Conservation (phyloP, 345 rosid genomes). For the Salix caprea region DNA sequence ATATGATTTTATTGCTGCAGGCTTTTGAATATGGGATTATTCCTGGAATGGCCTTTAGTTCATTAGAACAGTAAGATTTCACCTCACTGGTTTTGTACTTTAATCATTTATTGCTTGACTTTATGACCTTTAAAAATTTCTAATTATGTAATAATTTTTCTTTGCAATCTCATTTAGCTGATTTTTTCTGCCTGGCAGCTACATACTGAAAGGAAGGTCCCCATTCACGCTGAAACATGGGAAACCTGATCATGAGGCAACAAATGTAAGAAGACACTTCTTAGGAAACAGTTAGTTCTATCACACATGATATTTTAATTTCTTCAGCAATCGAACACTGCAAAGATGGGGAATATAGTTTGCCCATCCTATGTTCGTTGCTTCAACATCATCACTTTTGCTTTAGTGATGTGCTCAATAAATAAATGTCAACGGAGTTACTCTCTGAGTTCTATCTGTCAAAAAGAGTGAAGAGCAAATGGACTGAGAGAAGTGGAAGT, state of each 20-base stretch:
- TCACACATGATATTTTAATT: not conserved
- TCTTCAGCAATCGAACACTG: not conserved
- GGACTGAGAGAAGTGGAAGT: not conserved
- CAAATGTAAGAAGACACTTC: conserved; percentile 45
- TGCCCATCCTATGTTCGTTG: not conserved
- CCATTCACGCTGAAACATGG: conserved; percentile 84
- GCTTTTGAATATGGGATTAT: conserved; percentile 84
- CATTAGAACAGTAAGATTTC: conserved; percentile 69
- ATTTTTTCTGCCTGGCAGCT: conserved; percentile 44
- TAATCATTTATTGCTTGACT: not conserved
- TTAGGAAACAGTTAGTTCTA: conserved; percentile 3
- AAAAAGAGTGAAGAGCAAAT: not conserved
- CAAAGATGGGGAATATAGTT: not conserved
- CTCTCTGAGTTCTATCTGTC: not conserved
- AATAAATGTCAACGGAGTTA: not conserved
- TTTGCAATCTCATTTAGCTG: not conserved
- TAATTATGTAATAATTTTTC: not conserved
- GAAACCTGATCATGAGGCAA: conserved; percentile 87
- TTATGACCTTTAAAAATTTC: not conserved
- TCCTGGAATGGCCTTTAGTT: conserved; percentile 81
- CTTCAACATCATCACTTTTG: not conserved
- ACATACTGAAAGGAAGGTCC: conserved; percentile 65
- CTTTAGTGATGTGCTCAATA: not conserved
- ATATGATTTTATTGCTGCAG: conserved; percentile 31
- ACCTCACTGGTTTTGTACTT: not conserved